Evolutionary conservation across 225 moss, liverwort and hornwort species (phyloP).

Genomic region (Neckera pumila): DNA sequence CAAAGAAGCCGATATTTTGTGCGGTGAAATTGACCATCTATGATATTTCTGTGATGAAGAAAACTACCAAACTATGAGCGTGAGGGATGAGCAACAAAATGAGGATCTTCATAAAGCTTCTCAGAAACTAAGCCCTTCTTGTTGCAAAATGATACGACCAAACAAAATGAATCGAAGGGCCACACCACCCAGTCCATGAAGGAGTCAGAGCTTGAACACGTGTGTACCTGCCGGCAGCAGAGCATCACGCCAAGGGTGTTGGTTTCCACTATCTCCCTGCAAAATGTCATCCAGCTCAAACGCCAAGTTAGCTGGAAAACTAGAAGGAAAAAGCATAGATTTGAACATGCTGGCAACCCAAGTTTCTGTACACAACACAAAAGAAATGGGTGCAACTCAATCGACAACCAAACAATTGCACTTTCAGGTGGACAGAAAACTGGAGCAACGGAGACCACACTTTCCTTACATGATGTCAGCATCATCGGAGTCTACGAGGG

Average conservation of each 20-base stretch:
- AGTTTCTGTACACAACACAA: background rate
- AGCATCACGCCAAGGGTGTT: conserved; percentile 98
- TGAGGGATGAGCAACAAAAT: background rate
- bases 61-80: background rate
- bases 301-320: background rate
- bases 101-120: background rate
- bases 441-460: background rate
- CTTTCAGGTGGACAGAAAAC: background rate
- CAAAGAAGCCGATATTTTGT: background rate
- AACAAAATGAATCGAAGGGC: background rate
- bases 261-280: conserved; percentile 97
- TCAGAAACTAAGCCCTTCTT: background rate
- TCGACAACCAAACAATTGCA: background rate
- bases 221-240: conserved; percentile 84
- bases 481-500: conserved; percentile 91
- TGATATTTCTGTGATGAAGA: background rate
- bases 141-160: background rate
- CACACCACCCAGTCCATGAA: background rate
- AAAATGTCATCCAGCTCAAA: conserved; percentile 8
- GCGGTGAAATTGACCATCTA: background rate
- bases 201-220: background rate
- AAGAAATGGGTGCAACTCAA: background rate
- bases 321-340: background rate
- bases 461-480: conserved; percentile 74
- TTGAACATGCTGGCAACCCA: background rate